A percentile compares a stretch with the other conserved stretches of the same genome.
Conservation (phyloP, 176 grass and related monocot species). For the Typha latifolia region DNA sequence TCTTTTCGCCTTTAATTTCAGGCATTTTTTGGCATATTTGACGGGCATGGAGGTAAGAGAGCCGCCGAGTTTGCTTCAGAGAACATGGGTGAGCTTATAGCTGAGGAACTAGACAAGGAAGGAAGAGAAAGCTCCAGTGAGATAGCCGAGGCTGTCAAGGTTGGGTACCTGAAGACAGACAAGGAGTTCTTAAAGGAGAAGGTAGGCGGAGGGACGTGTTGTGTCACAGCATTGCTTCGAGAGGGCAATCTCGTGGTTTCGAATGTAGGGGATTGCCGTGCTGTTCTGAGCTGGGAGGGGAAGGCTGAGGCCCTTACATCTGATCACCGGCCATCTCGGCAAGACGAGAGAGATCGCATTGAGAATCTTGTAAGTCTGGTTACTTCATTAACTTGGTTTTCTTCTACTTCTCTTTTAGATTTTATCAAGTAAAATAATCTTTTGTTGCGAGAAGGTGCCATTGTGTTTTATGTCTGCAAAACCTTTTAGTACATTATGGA, state of each 20-base stretch:
- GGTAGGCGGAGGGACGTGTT: conserved; percentile 66
- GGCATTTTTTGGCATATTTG: conserved; percentile 92
- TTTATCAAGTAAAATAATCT: not conserved
- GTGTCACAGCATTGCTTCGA: conserved; percentile 66
- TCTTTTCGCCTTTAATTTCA: conserved; percentile 15
- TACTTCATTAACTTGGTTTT: not conserved
- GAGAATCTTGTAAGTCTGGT: conserved; percentile 54
- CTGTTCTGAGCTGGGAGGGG: conserved; percentile 67
- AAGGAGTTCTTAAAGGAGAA: conserved; percentile 67
- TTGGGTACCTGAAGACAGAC: conserved; percentile 61
- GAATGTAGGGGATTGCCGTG: conserved; percentile 78
- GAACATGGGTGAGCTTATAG: conserved; percentile 65
- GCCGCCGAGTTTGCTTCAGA: conserved; percentile 78
- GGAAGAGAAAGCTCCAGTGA: conserved; percentile 8
- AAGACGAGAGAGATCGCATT: conserved; percentile 77
- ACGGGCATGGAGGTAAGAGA: conserved; percentile 78
- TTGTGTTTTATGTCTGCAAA: too few relatives aligned
- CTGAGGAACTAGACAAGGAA: conserved; percentile 33
- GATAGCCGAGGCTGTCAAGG: conserved; percentile 48
- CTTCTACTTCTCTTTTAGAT: not conserved
- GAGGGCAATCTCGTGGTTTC: conserved; percentile 66
- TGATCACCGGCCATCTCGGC: conserved; percentile 54
- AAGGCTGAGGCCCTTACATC: conserved; percentile 79
- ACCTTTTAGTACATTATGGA: too few relatives aligned
- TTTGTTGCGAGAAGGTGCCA: too few relatives aligned